Evolutionary conservation across 2,329 filamentous ascomycete species (phyloP).

Genomic region (Proliferodiscus dingleyae): DNA sequence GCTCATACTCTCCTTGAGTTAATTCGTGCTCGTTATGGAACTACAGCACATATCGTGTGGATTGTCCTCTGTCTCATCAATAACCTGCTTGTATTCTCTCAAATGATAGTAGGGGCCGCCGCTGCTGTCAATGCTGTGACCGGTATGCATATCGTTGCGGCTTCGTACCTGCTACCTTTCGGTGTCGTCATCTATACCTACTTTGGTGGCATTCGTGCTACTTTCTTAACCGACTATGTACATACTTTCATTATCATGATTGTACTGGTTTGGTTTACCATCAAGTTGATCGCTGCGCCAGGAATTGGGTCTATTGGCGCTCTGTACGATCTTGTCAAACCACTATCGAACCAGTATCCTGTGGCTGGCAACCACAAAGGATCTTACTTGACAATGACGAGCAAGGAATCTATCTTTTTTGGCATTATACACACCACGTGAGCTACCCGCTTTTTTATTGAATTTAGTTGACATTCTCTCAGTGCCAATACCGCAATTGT

Average conservation of each 20-base stretch:
- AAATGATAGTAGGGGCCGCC: constrained; percentile 80
- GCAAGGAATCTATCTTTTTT: constrained; percentile 45
- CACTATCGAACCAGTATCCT: constrained; percentile 40
- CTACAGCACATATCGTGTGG: constrained; percentile 67
- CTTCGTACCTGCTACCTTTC: constrained; percentile 74
- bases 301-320: constrained; percentile 44
- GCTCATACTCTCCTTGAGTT: constrained; percentile 69
- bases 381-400: constrained; percentile 52
- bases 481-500: constrained; percentile 32
- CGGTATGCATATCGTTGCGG: constrained; percentile 66
- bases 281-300: constrained; percentile 41
- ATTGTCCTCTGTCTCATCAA: constrained; percentile 76
- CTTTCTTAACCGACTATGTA: constrained; percentile 63
- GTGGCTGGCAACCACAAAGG: constrained; percentile 49
- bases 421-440: constrained; percentile 46
- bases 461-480: too few species aligned
- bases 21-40: constrained; percentile 72
- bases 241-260: constrained; percentile 51
- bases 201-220: constrained; percentile 73
- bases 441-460: too few species aligned
- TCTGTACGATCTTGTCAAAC: constrained; percentile 46
- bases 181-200: constrained; percentile 76
- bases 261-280: constrained; percentile 44
- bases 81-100: constrained; percentile 78
- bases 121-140: constrained; percentile 67